phyloP scores from a whole-genome alignment of 164 flowering plant species.

The Magnolia sinica region DNA sequence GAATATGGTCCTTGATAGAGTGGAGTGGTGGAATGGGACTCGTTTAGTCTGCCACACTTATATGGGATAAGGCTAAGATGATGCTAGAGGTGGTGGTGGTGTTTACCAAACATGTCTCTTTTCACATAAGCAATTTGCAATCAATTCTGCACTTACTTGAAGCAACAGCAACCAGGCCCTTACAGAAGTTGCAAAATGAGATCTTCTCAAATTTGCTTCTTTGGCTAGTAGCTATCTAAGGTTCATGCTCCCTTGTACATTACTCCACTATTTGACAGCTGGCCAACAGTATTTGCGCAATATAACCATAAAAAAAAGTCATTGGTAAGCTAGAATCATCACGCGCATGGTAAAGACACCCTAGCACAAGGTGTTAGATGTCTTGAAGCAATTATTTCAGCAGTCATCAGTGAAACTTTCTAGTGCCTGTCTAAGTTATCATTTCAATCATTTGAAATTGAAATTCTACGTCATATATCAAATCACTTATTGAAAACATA shows the following conservation, averaged over 20 bases:
- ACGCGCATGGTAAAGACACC: neutral
- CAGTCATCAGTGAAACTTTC: neutral
- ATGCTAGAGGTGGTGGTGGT: no score
- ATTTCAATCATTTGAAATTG: neutral
- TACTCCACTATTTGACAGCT: neutral
- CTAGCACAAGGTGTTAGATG: neutral
- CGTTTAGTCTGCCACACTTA: no score
- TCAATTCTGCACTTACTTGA: no score
- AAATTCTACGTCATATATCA: neutral
- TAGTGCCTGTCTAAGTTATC: neutral
- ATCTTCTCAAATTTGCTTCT: neutral
- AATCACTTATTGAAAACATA: neutral
- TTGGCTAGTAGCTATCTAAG: neutral
- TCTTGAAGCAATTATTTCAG: neutral
- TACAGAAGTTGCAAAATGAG: no score
- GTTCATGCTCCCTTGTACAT: neutral
- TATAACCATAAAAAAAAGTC: neutral
- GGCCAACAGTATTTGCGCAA: neutral
- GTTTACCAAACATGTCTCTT: no score
- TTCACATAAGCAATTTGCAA: no score
- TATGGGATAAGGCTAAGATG: no score
- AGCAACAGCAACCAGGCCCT: no score
- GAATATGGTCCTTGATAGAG: no score
- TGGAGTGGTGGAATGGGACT: no score
- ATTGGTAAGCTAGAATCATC: neutral